Base-by-base conservation (phyloP, 192 early-diverging fungal genomes). In the Podila verticillata region DNA sequence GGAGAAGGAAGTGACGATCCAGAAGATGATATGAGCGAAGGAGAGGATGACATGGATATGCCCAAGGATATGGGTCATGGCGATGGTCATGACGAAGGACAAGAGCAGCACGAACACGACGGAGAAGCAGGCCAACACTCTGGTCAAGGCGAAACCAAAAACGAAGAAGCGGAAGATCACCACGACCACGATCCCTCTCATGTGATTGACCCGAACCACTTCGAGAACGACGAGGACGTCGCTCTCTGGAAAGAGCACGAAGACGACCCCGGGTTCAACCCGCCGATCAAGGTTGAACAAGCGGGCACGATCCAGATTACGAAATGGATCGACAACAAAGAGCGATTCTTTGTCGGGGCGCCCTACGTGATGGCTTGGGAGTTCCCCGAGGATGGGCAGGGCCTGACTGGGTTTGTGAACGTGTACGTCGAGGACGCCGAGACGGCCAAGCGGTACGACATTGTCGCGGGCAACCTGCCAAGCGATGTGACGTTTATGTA, bases 281-380 rank as follows among this genome's bases (percentile, higher is more conserved):
- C 75, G 9, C 59, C 75, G 7, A 66, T 78, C 35, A 51, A 48
- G 7, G 59, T 78, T 20, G 15, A 47, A 3, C 68, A 78, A 17
- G 68, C 68, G 44, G 75, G 75, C 9, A 61, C 31, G 31, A 51
- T 78, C 59, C 36, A 66, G 15, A 57, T 78, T 49, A 71, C 75
- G 12, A 62, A 47, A 1, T 78, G 75, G 75, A 63, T 66, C 68
- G 57, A 66, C 5, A 71, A 71, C 39, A 78, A 71, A 36, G 60
- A 44, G 2, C 75, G 75, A 4, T 72, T 79, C 31, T 72, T 63
- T 67, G 65, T 79, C 9, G 75, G 75, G 0, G 69, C 75, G n/a
- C 75, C 75, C 3, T 79, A 79, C n/a, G 69, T 79, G 35, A 31
- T 79, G 51, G 68, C 64, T 20, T 79, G 75, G 69, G 48, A 61